These are phyloP conservation scores for Penicillium brasilianum DNA, from an alignment of 2,329 filamentous ascomycete genomes.

Conservation along the genomic window DNA sequence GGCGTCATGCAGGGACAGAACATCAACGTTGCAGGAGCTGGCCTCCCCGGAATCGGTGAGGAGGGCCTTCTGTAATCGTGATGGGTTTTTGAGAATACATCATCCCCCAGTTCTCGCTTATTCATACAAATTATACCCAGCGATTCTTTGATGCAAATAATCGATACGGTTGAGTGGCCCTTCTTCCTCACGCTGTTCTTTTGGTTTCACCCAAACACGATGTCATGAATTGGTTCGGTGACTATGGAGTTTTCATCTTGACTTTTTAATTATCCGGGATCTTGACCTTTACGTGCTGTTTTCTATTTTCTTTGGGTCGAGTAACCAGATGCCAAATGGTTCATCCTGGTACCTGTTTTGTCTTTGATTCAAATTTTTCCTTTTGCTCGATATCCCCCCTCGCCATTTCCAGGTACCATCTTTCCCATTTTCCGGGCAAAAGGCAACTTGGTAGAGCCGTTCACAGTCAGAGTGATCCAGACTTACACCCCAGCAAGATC, in stretches of 20 bases:
- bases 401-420: slow-evolving; percentile 20
- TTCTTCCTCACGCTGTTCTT: slow-evolving; percentile 7
- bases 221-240: slow-evolving; percentile 32
- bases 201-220: slow-evolving; percentile 27
- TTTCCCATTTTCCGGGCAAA: not conserved
- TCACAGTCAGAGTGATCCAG: slow-evolving; percentile 21
- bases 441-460: slow-evolving; percentile 25
- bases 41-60: slow-evolving; percentile 53
- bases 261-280: slow-evolving; percentile 3
- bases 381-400: slow-evolving; percentile 31
- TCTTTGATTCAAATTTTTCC: slow-evolving; percentile 10
- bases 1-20: slow-evolving; percentile 54
- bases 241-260: slow-evolving; percentile 30
- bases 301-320: slow-evolving; percentile 16
- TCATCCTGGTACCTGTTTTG: slow-evolving; percentile 1
- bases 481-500: slow-evolving; percentile 19
- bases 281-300: slow-evolving; percentile 10
- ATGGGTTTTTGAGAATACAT: not conserved
- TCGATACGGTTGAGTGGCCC: slow-evolving; percentile 30
- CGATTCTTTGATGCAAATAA: slow-evolving; percentile 36
- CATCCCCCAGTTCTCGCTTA: slow-evolving; percentile 3
- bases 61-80: slow-evolving; percentile 45
- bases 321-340: slow-evolving; percentile 5
- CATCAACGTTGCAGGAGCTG: slow-evolving; percentile 55
- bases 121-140: slow-evolving; percentile 33